Evolutionary conservation across 305 asterid species (phyloP).

Genomic region (Fraxinus dipetala): DNA sequence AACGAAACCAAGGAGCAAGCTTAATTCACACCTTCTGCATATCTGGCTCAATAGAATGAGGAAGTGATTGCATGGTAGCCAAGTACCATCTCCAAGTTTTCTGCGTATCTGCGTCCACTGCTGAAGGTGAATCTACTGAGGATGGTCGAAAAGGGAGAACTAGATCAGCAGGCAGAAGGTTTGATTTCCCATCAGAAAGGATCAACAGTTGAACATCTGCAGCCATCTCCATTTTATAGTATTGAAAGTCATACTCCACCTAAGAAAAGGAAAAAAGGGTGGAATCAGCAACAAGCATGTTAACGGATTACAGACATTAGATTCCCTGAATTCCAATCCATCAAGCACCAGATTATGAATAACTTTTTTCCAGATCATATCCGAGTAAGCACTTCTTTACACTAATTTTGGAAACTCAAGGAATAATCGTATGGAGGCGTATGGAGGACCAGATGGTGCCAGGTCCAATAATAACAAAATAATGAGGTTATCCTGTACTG

Average conservation of each 20-base stretch:
- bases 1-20: neutral
- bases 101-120: constrained; percentile 41
- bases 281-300: neutral
- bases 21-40: constrained; percentile 65
- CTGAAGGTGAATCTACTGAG: constrained; percentile 35
- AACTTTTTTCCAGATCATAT: neutral
- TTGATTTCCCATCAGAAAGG: constrained; percentile 84
- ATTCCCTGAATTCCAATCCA: neutral
- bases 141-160: constrained; percentile 73
- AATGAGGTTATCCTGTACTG: neutral
- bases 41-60: constrained; percentile 66
- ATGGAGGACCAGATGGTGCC: neutral
- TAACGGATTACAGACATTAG: neutral
- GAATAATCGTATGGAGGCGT: neutral
- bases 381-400: neutral
- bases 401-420: neutral
- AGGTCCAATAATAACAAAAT: neutral
- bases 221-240: constrained; percentile 83
- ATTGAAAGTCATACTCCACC: constrained; percentile 87
- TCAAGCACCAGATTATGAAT: neutral
- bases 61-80: constrained; percentile 66
- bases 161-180: constrained; percentile 78
- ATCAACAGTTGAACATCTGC: constrained; percentile 71
- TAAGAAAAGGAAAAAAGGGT: constrained; percentile 14
- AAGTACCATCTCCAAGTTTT: constrained; percentile 88